Evolutionary conservation across 306 rosid species (phyloP).

Genomic region (Vicia villosa): DNA sequence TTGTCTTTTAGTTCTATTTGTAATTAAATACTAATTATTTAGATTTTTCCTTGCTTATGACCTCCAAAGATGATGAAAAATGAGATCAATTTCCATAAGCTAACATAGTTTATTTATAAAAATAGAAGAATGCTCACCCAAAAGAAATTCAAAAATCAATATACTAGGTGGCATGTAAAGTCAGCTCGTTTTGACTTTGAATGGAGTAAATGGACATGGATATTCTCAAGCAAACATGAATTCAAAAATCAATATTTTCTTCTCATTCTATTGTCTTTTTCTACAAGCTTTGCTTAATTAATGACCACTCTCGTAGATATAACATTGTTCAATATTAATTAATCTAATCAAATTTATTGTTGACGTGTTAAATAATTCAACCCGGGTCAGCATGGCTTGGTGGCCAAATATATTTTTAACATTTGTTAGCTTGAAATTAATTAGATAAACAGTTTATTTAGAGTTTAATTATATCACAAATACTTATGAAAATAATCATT

Average conservation of each 20-base stretch:
- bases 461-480: too few relatives aligned
- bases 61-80: conserved; percentile 49
- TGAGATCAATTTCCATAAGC: conserved; percentile 33
- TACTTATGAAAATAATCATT: too few relatives aligned
- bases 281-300: conserved; percentile 24
- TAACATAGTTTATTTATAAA: conserved; percentile 39
- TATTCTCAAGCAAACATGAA: conserved; percentile 10
- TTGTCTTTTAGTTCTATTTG: conserved; percentile 31
- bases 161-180: conserved; percentile 30
- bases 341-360: neutral
- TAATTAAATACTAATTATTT: neutral
- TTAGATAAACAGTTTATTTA: too few relatives aligned
- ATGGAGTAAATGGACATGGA: conserved; percentile 41
- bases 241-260: neutral
- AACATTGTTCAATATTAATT: neutral
- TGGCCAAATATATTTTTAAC: too few relatives aligned
- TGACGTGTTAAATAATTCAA: conserved; percentile 30
- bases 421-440: neutral
- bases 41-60: conserved; percentile 32
- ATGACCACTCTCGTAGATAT: neutral
- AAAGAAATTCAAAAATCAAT: conserved; percentile 25
- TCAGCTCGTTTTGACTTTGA: conserved; percentile 60
- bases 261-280: conserved; percentile 32
- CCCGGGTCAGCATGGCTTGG: conserved; percentile 6
- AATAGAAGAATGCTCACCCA: conserved; percentile 26